These are phyloP conservation scores for Cystobasidium tubakii DNA, from an alignment of 768 basidiomycete species.

Conservation along the genomic window DNA sequence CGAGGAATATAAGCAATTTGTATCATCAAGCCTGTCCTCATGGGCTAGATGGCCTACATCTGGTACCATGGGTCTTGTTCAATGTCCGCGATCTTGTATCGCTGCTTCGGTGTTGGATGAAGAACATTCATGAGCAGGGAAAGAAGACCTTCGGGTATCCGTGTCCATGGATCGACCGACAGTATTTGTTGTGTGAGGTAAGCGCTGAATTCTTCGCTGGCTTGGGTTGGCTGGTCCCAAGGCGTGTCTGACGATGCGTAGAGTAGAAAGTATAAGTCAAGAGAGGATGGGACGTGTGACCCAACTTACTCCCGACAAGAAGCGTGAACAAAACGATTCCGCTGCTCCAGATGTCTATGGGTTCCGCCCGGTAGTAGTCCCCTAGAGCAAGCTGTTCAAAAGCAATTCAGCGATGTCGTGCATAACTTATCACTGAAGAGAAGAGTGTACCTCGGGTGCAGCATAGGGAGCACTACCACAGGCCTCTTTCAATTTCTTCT, in stretches of 20 bases:
- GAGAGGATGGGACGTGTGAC: background rate
- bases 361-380: conserved; percentile 75
- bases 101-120: conserved; percentile 20
- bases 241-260: conserved; percentile 68
- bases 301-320: conserved; percentile 68
- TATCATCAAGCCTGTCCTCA: background rate
- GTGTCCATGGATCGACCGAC: conserved; percentile 69
- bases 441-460: conserved; percentile 85
- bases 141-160: conserved; percentile 58
- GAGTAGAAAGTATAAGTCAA: background rate
- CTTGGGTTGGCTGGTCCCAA: conserved; percentile 83
- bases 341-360: conserved; percentile 91
- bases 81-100: conserved; percentile 9
- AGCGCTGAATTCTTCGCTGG: conserved; percentile 71
- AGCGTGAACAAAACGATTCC: conserved; percentile 91
- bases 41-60: background rate
- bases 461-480: conserved; percentile 93
- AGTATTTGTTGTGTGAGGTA: conserved; percentile 72
- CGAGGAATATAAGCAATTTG: background rate
- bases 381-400: conserved; percentile 59
- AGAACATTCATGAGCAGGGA: conserved; percentile 43
- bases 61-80: conserved; percentile 19
- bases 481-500: conserved; percentile 66
- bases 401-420: too few relatives aligned
- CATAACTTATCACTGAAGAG: too few relatives aligned